Conservation (phyloP, 1,284 basidiomycete species). For the Puccinia polysora region DNA sequence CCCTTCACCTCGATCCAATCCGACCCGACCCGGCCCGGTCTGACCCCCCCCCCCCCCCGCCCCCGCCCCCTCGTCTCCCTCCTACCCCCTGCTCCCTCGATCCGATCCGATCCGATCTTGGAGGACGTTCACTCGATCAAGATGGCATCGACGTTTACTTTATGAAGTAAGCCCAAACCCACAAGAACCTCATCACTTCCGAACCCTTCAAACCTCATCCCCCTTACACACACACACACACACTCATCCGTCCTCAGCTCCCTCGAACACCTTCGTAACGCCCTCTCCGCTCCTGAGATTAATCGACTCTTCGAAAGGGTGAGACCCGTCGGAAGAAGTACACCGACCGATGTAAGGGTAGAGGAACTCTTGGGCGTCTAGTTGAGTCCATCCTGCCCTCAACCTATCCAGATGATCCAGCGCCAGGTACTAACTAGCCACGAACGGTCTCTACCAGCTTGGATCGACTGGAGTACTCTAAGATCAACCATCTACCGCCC, state of each 20-base stretch:
- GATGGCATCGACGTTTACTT: slow-evolving; percentile 43
- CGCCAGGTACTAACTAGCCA: not conserved
- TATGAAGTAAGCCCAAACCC: slow-evolving; percentile 22
- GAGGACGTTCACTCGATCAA: not conserved
- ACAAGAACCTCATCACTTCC: not conserved
- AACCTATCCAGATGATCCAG: not conserved
- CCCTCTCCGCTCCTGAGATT: slow-evolving; percentile 9
- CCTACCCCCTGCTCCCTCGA: not conserved
- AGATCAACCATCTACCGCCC: slow-evolving; percentile 50
- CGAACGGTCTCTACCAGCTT: slow-evolving; percentile 1
- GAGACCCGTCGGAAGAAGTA: slow-evolving; percentile 31
- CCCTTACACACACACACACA: not conserved
- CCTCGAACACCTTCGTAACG: slow-evolving; percentile 31
- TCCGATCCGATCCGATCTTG: not conserved
- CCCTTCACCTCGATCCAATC: not conserved
- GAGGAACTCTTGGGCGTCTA: slow-evolving; percentile 32
- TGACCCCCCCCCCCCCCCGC: not conserved
- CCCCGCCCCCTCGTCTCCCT: not conserved
- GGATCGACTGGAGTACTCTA: slow-evolving; percentile 49
- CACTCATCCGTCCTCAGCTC: slow-evolving; percentile 32
- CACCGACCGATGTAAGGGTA: slow-evolving; percentile 40
- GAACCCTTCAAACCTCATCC: not conserved
- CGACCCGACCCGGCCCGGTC: not conserved
- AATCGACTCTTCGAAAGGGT: slow-evolving; percentile 26
- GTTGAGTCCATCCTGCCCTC: slow-evolving; percentile 13